Evolutionary conservation across 768 basidiomycete genomes (phyloP), one percentile per base, ranked within the genome.

Genomic region (Hygrophorus russula): DNA sequence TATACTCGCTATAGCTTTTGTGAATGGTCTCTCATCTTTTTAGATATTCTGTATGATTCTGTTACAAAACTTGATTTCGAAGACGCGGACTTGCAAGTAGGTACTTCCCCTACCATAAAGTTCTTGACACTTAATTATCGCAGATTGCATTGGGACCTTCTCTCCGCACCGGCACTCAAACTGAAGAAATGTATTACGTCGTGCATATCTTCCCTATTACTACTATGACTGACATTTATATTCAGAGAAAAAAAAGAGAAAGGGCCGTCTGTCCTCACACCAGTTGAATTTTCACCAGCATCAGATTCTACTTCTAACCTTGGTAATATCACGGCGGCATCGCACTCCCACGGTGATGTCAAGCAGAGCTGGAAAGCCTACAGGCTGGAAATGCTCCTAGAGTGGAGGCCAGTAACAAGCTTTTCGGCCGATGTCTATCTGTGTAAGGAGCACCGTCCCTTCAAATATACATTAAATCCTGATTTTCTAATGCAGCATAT

Each of bases 1-100:
- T 94, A 94, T 61, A 91, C 87, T 2, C 64, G 64, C 34, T 94
- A 92, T 54, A 76, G 81, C 36, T 81, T 92, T 61, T 85, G 86
- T 52, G 91, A 94, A 62, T 94, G 91, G 91, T 68, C 67, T 6
- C 73, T 90, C 38, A 86, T 90, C 44, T 55, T 81, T 41, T 66
- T 81, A 36, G 87, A 90, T 46, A 65, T 90, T 18, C 45, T 76
- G 11, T 89, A 77, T 50, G 87, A 90, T 55, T 77, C 85, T 0
- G 58, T 81, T n/a, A 53, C 73, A 1, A 74, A 69, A 44, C 60
- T 68, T 20, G 85, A 87, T 50, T 75, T 87, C 48, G 61, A 57
- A 36, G 65, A 70, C 32, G 64, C 68, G 4, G 63, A 71, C 46
- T 51, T 83, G 14, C 68, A 80, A 63, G 80, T 77, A 47, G 49